phyloP scores from a whole-genome alignment of 768 basidiomycete species.

The Rhizopogon roseolus region DNA sequence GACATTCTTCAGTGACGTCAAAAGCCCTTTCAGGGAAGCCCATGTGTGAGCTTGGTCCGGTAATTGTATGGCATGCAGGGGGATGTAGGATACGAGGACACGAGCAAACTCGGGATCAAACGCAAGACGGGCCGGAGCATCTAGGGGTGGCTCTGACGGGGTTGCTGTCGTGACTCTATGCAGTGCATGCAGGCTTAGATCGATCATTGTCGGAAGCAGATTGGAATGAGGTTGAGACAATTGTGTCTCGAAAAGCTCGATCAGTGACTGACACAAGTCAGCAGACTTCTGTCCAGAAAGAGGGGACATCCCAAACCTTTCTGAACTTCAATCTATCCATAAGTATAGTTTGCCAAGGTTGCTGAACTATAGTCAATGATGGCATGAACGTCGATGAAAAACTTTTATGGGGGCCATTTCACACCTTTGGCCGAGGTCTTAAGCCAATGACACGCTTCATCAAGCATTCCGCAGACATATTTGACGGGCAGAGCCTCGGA shows the following conservation, averaged over 20 bases:
- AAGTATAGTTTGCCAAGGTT: neutral
- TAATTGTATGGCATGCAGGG: conserved; percentile 55
- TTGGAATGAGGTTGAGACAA: neutral
- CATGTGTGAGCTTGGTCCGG: conserved; percentile 48
- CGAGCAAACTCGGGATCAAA: conserved; percentile 69
- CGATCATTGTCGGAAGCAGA: neutral
- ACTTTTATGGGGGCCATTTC: neutral
- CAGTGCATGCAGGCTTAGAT: neutral
- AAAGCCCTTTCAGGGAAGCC: conserved; percentile 39
- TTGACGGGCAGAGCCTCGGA: conserved; percentile 57
- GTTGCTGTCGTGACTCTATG: conserved; percentile 33
- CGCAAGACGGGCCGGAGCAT: conserved; percentile 46
- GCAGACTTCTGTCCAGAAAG: neutral
- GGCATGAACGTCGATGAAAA: neutral
- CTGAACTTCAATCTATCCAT: neutral
- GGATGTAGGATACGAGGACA: conserved; percentile 62
- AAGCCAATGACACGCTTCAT: conserved; percentile 63
- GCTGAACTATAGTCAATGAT: neutral
- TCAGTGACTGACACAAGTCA: neutral
- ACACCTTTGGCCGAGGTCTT: conserved; percentile 38
- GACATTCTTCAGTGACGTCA: conserved; percentile 56
- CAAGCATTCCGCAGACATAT: conserved; percentile 48
- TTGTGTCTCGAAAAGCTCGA: neutral
- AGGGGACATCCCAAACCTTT: neutral
- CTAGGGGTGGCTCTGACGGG: conserved; percentile 29